These are phyloP conservation scores for Exserohilum rostratum DNA, from an alignment of 2,329 filamentous ascomycete genomes.

Conservation along the genomic window DNA sequence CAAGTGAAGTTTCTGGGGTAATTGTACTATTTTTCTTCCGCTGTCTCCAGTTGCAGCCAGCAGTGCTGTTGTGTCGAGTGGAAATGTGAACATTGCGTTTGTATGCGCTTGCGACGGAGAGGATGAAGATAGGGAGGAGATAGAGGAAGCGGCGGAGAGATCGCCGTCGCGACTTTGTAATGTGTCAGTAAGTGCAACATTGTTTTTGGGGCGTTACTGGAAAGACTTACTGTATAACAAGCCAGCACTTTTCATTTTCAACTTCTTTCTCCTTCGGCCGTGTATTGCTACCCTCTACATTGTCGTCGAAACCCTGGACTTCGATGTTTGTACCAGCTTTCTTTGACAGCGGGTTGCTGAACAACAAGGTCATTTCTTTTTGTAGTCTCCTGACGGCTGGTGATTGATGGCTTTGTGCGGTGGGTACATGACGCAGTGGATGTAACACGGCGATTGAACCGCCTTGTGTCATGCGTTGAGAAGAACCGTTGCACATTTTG, in stretches of 20 bases:
- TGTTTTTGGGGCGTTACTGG: no score
- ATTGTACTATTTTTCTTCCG: no score
- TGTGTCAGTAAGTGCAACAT: no score
- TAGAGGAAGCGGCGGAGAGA: no score
- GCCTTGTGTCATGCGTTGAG: slow-evolving; percentile 40
- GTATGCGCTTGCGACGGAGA: no score
- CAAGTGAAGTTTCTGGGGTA: slow-evolving; percentile 35
- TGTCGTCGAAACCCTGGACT: slow-evolving; percentile 28
- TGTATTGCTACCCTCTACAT: no score
- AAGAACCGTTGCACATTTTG: slow-evolving; percentile 41
- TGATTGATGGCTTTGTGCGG: no score
- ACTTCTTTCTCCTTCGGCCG: no score
- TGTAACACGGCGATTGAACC: slow-evolving; percentile 45
- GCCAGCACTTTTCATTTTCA: slow-evolving; percentile 18
- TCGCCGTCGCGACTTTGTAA: slow-evolving; percentile 40
- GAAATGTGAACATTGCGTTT: slow-evolving; percentile 38
- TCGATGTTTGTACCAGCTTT: slow-evolving; percentile 35
- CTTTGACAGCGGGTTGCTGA: slow-evolving; percentile 33
- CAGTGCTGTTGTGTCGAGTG: no score
- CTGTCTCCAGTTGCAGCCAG: no score
- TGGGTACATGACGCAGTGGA: slow-evolving; percentile 18
- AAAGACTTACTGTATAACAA: slow-evolving; percentile 40
- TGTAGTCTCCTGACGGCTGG: slow-evolving; percentile 6
- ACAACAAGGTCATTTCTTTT: slow-evolving; percentile 35
- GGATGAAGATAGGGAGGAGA: no score